phyloP scores from a whole-genome alignment of 148 eudicot genomes.

The Suaeda aralocaspica region DNA sequence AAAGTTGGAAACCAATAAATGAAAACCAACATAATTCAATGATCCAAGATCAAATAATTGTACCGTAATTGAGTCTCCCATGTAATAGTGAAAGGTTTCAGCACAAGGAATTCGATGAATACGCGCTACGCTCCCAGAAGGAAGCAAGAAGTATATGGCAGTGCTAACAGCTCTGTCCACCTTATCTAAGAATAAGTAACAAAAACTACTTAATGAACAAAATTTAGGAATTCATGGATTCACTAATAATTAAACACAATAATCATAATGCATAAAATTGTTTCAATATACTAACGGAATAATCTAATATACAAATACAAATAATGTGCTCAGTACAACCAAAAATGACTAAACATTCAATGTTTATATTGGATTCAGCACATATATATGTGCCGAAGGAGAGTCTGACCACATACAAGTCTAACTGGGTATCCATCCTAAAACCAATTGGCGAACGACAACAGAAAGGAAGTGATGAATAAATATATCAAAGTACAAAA shows the following conservation, averaged over 20 bases:
- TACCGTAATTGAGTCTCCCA: conserved; percentile 76
- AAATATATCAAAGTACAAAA: too few species aligned
- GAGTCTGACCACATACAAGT: background rate
- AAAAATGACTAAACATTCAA: background rate
- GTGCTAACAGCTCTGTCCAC: conserved; percentile 80
- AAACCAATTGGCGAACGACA: background rate
- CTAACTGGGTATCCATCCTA: background rate
- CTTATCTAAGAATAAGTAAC: conserved; percentile 53
- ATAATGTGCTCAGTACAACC: too few species aligned
- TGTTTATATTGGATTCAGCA: background rate
- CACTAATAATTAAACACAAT: conserved; percentile 3
- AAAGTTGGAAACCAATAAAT: too few species aligned
- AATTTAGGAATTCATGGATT: background rate
- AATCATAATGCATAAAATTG: background rate
- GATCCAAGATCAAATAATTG: conserved; percentile 6
- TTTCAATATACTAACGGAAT: background rate
- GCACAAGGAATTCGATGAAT: conserved; percentile 85
- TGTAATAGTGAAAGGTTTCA: conserved; percentile 73
- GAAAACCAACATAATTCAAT: too few species aligned
- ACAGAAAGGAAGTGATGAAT: background rate
- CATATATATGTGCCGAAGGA: background rate
- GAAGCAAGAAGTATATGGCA: conserved; percentile 66
- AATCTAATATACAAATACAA: too few species aligned
- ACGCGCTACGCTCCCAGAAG: conserved; percentile 66
- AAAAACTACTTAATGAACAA: too few species aligned